Evolutionary conservation across 225 moss, liverwort and hornwort genomes (phyloP).

Genomic region (Neckera pumila): DNA sequence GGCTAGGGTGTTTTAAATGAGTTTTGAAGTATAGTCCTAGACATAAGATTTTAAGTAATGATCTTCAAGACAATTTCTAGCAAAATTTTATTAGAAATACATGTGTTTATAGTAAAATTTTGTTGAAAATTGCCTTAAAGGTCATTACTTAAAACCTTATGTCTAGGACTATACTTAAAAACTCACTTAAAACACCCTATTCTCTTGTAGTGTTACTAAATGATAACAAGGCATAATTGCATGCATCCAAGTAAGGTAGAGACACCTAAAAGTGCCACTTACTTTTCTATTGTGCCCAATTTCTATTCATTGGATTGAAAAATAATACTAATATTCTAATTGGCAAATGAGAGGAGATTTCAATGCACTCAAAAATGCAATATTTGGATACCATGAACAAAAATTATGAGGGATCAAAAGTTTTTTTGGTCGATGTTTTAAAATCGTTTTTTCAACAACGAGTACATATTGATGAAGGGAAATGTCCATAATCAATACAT

Average conservation of each 20-base stretch:
- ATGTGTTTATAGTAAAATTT: too few species aligned
- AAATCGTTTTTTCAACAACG: background rate
- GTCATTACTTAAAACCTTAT: too few species aligned
- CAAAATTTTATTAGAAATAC: too few species aligned
- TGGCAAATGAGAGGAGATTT: background rate
- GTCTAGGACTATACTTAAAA: too few species aligned
- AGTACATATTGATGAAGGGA: background rate
- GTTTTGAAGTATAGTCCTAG: too few species aligned
- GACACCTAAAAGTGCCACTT: background rate
- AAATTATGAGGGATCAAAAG: background rate
- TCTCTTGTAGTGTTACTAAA: too few species aligned
- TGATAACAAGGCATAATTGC: background rate
- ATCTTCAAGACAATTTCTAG: too few species aligned
- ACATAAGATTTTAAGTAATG: too few species aligned
- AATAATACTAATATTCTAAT: background rate
- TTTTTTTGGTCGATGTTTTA: background rate
- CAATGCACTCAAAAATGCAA: background rate
- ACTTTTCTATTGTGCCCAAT: background rate
- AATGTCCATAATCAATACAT: background rate
- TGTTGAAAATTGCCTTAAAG: too few species aligned
- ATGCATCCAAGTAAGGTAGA: background rate
- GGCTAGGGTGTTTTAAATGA: too few species aligned
- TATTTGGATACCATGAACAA: fast-evolving
- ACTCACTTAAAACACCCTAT: too few species aligned
- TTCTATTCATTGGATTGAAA: background rate